These are phyloP conservation scores for Noccaea caerulescens DNA, from an alignment of 345 rosid genomes.

Conservation along the genomic window DNA sequence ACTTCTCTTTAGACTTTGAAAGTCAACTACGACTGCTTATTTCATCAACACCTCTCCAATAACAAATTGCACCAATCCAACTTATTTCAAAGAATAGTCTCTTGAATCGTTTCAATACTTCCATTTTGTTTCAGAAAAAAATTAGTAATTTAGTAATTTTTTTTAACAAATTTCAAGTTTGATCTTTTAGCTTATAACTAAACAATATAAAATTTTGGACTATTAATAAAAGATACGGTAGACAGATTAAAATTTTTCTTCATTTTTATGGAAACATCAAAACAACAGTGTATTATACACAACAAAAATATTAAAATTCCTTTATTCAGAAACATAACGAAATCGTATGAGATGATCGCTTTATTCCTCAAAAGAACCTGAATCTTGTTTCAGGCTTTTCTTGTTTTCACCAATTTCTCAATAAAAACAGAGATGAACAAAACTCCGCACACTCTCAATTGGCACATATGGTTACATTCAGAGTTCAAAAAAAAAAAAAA, in stretches of 20 bases:
- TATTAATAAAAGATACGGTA: too few species aligned
- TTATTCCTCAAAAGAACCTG: constrained; percentile 15
- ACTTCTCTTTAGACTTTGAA: constrained; percentile 5
- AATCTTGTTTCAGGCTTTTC: constrained; percentile 24
- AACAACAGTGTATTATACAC: too few species aligned
- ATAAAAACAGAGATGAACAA: constrained; percentile 22
- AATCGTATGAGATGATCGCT: not conserved
- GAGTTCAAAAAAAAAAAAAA: not conserved
- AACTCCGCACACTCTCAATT: constrained; percentile 8
- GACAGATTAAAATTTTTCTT: too few species aligned
- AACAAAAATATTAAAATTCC: not conserved
- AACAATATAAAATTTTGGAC: too few species aligned
- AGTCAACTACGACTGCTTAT: not conserved
- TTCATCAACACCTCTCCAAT: not conserved
- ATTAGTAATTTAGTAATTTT: too few species aligned
- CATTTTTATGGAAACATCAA: too few species aligned
- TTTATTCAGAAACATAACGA: constrained; percentile 25
- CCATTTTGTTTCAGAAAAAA: too few species aligned
- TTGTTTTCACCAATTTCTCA: constrained; percentile 6
- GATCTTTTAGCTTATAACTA: too few species aligned
- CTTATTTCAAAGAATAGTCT: too few species aligned
- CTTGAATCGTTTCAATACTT: too few species aligned
- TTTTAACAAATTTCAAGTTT: too few species aligned
- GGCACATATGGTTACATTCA: constrained; percentile 19
- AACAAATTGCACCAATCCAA: too few species aligned